Conservation (phyloP, 805 yeast species). For the Yamadazyma laniorum region DNA sequence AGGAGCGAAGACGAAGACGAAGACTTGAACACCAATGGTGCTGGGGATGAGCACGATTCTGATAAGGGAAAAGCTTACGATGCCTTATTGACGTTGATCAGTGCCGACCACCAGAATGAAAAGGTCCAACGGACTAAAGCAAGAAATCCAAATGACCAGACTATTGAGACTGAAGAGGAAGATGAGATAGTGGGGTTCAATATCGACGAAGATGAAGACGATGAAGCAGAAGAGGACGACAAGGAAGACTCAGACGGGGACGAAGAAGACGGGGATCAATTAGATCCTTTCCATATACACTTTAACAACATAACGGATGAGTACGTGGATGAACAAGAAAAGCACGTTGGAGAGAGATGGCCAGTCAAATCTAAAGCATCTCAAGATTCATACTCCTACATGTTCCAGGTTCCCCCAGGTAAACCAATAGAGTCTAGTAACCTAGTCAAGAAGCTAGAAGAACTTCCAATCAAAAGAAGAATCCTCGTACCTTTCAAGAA, state of each 20-base stretch:
- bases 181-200: conserved; percentile 36
- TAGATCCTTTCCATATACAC: conserved; percentile 77
- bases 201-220: conserved; percentile 19
- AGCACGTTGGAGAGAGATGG: conserved; percentile 29
- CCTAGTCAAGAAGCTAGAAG: conserved; percentile 8
- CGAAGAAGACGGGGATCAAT: conserved; percentile 34
- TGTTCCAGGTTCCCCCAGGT: conserved; percentile 36
- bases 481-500: conserved; percentile 14
- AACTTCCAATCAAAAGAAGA: conserved; percentile 31
- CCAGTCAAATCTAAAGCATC: conserved; percentile 16
- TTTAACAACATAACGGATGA: conserved; percentile 54
- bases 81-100: conserved; percentile 63
- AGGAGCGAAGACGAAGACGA: too few relatives aligned
- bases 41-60: background rate
- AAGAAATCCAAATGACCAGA: conserved; percentile 10
- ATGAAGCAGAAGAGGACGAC: conserved; percentile 19
- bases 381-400: conserved; percentile 25
- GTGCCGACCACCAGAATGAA: conserved; percentile 35
- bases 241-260: conserved; percentile 25
- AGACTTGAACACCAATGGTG: too few relatives aligned
- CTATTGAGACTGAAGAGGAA: conserved; percentile 21
- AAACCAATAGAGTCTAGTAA: conserved; percentile 15
- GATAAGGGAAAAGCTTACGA: conserved; percentile 53
- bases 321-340: conserved; percentile 26
- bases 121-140: conserved; percentile 12